Conservation (phyloP, 352 stramenopile species). For the Peronospora destructor region DNA sequence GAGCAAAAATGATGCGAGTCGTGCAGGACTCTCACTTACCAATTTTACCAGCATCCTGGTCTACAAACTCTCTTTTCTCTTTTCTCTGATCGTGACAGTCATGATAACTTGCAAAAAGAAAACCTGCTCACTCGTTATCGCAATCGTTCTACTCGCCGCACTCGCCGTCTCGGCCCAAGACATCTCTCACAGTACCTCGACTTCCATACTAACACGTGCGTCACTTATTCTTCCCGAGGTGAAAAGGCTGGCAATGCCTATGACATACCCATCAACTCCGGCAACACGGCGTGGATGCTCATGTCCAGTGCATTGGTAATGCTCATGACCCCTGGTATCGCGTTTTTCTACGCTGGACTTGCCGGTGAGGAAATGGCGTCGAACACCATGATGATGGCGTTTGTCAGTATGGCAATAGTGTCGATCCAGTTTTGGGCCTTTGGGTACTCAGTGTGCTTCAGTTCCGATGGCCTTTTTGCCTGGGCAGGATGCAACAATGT, state of each 20-base stretch:
- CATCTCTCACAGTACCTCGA: constrained; percentile 37
- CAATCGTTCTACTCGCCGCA: constrained; percentile 11
- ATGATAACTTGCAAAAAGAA: constrained; percentile 9
- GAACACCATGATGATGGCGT: constrained; percentile 81
- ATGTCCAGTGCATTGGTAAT: constrained; percentile 51
- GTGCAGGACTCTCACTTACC: background rate
- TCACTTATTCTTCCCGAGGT: constrained; percentile 29
- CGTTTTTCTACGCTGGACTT: constrained; percentile 78
- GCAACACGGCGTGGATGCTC: constrained; percentile 71
- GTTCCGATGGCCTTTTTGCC: constrained; percentile 50
- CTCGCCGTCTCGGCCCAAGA: constrained; percentile 27
- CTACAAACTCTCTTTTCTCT: background rate
- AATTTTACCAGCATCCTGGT: background rate
- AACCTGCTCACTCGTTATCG: constrained; percentile 1
- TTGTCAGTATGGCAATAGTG: constrained; percentile 65
- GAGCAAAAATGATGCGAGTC: background rate
- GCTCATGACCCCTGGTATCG: constrained; percentile 66
- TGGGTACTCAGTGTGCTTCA: constrained; percentile 70
- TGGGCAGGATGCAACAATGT: constrained; percentile 63
- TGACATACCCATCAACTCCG: constrained; percentile 34
- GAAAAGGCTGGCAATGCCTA: constrained; percentile 31
- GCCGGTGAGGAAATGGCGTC: constrained; percentile 69
- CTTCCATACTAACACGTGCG: constrained; percentile 29
- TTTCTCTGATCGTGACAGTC: background rate
- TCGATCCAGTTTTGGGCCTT: constrained; percentile 80